phyloP scores from a whole-genome alignment of 768 basidiomycete species.

The Calvatia gigantea region DNA sequence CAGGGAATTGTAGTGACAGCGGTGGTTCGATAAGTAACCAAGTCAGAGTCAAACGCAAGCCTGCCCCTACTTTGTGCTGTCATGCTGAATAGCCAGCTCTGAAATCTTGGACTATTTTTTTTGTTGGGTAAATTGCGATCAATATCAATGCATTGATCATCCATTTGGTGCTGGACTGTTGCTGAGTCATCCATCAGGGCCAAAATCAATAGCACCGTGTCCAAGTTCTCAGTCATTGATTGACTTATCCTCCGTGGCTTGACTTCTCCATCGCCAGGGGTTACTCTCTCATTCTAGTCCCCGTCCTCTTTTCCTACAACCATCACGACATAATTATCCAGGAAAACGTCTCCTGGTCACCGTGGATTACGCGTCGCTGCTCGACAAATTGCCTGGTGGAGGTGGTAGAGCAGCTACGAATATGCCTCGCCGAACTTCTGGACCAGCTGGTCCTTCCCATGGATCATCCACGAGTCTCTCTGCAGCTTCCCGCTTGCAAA shows the following conservation, averaged over 20 bases:
- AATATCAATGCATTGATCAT: too few relatives aligned
- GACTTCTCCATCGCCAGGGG: not conserved
- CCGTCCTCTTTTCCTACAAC: not conserved
- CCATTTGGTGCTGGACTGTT: too few relatives aligned
- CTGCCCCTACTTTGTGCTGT: too few relatives aligned
- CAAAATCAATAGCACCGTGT: slow-evolving; percentile 4
- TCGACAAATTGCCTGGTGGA: slow-evolving; percentile 5
- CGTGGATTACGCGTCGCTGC: slow-evolving; percentile 9
- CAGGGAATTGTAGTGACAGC: too few relatives aligned
- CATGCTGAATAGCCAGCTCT: too few relatives aligned
- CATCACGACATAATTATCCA: not conserved
- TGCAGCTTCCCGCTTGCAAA: not conserved
- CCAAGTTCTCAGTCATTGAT: not conserved
- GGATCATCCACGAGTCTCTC: slow-evolving; percentile 22
- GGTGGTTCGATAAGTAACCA: too few relatives aligned
- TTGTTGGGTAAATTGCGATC: too few relatives aligned
- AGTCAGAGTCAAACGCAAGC: too few relatives aligned
- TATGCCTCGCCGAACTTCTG: slow-evolving; percentile 62
- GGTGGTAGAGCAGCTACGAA: not conserved
- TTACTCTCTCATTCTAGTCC: not conserved
- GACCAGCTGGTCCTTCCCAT: slow-evolving; percentile 39
- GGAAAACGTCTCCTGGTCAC: too few relatives aligned
- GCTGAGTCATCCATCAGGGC: slow-evolving; percentile 8
- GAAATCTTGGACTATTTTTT: too few relatives aligned
- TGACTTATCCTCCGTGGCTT: slow-evolving; percentile 1